These are phyloP conservation scores for Sarocladiaceae sp. DNA, from an alignment of 2,329 filamentous ascomycete species.

Conservation along the genomic window DNA sequence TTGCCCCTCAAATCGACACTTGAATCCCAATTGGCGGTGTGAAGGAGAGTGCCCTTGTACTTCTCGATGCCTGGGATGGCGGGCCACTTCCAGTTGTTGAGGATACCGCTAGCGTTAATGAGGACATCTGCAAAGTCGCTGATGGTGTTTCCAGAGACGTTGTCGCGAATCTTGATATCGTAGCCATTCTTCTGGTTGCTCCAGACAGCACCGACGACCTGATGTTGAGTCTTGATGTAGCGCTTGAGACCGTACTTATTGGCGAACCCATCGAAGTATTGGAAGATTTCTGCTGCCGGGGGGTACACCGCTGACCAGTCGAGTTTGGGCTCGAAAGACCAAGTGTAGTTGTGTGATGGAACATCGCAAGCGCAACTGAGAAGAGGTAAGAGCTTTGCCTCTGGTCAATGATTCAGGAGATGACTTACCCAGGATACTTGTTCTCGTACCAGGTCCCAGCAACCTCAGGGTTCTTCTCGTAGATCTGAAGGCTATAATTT, in stretches of 20 bases:
- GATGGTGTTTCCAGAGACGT: constrained; percentile 6
- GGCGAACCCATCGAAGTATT: constrained; percentile 41
- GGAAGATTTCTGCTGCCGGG: constrained; percentile 11
- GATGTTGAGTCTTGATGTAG: constrained; percentile 42
- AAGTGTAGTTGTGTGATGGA: constrained; percentile 13
- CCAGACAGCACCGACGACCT: constrained; percentile 9
- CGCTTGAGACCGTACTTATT: constrained; percentile 55
- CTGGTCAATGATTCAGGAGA: not conserved
- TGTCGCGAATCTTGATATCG: constrained; percentile 6
- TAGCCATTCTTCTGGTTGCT: constrained; percentile 10
- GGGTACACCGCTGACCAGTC: constrained; percentile 15
- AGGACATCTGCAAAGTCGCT: constrained; percentile 12
- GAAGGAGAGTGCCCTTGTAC: constrained; percentile 44
- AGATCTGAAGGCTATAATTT: constrained; percentile 35
- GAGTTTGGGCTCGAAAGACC: constrained; percentile 13
- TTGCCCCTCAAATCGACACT: constrained; percentile 36
- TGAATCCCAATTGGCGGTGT: constrained; percentile 42
- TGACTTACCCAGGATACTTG: constrained; percentile 8
- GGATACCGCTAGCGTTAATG: constrained; percentile 12
- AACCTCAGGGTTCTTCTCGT: constrained; percentile 43
- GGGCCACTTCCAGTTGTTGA: constrained; percentile 41
- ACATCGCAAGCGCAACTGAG: constrained; percentile 12
- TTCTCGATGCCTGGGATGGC: constrained; percentile 36
- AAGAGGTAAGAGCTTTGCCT: not conserved
- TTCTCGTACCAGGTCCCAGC: constrained; percentile 38